Evolutionary conservation across 164 flowering plant genomes (phyloP), one percentile per base, ranked within the genome.

Genomic region (Malania oleifera): DNA sequence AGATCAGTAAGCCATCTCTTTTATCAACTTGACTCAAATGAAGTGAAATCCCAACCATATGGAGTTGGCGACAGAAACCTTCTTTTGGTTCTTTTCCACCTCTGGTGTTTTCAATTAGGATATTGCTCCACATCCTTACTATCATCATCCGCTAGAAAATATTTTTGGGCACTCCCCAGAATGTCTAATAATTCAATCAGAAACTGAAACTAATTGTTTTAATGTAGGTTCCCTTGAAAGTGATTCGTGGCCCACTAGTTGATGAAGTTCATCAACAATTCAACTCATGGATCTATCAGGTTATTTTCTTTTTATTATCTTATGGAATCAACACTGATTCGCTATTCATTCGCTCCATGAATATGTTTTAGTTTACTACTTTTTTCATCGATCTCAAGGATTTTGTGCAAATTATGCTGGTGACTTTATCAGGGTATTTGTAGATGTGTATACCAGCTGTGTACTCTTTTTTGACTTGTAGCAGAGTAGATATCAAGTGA

Each of bases 231-330:
- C 80, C 88, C 0, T 40, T 83, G 54, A 72, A 76, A 60, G 79
- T 89, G 38, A 41, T 75, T 17, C 85, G 85, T 11, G 98, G 98
- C 34, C 72, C 83, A 17, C 65, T 89, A 38, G 84, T 89, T 49
- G 81, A 91, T 66, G 98, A 91, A 70, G 80, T 91, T 51, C 80
- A 83, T 63, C 98, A 91, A 60, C 79, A 77, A 55, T 83, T 89
- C 66, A 80, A 54, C 70, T 64, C 96, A 31, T 91, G 98, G 98
- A 82, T 89, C 46, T 83, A 70, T 71, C 98, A 91, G 90, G 98
- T 91, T 26, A 31, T 41, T 28, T 26, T 25, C 26, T 51, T 25
- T 39, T 19, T 5, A 4, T 20, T 2, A 49, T 48, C 40, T 7
- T 5, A 31, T 31, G 4, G 9, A 31, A 31, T 31, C 35, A 31